Conservation (phyloP, 2,329 filamentous ascomycete species). For the Beauveria sp. region DNA sequence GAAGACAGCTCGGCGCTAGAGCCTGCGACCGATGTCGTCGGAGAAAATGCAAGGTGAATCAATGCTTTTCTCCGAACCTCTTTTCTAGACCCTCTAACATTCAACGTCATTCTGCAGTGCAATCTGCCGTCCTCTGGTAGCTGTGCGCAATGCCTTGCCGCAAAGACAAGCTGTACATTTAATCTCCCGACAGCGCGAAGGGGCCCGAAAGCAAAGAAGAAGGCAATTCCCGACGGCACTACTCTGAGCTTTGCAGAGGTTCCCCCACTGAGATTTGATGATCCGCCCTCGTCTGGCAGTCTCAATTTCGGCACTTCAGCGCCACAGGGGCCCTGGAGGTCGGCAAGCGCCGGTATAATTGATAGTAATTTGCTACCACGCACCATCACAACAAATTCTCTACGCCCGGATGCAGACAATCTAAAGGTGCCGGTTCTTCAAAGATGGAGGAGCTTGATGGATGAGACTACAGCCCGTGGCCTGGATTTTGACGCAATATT, state of each 20-base stretch:
- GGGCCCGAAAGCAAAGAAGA: constrained; percentile 27
- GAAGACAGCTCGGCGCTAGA: constrained; percentile 19
- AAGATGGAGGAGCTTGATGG: constrained; percentile 22
- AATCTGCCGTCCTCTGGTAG: constrained; percentile 18
- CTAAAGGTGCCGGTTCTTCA: constrained; percentile 17
- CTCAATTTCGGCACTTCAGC: neutral
- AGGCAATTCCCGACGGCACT: neutral
- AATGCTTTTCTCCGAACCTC: neutral
- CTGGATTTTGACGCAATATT: constrained; percentile 20
- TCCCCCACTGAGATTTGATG: neutral
- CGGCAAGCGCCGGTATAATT: neutral
- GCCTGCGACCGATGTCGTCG: constrained; percentile 29
- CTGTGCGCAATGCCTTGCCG: constrained; percentile 27
- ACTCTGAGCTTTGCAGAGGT: neutral
- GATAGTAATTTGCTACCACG: neutral
- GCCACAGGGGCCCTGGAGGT: neutral
- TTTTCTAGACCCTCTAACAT: neutral
- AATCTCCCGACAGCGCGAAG: constrained; percentile 29
- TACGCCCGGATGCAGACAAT: neutral
- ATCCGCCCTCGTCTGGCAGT: neutral
- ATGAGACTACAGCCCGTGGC: constrained; percentile 19
- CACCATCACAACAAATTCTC: neutral
- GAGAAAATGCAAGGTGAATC: constrained; percentile 27
- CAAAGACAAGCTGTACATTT: constrained; percentile 27
- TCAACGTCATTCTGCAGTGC: constrained; percentile 17